Base-by-base conservation (phyloP, 2,329 filamentous ascomycete species). In the Mycosphaerella arachidis region DNA sequence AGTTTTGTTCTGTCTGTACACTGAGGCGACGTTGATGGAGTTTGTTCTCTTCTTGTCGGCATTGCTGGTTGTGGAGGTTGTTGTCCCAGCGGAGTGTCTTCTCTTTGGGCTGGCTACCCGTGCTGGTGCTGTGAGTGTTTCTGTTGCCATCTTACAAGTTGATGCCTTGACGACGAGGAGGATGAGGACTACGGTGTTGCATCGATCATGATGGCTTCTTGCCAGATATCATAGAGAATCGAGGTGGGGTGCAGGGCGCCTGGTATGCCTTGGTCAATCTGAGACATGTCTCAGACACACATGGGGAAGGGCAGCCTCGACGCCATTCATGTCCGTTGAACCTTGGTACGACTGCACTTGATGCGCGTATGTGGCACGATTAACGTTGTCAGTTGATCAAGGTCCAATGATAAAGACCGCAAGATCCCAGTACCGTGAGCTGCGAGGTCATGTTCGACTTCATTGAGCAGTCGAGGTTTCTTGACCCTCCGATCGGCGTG, bases 271-370 rank as follows among this genome's bases (percentile, higher is more conserved):
- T 20, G 50, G 50, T 52, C 30, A 3, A 33, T 35, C 50, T 52
- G 30, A 52, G 16, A 52, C 50, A 35, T 35, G 50, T 52, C 30
- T 52, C 1, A 52, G 50, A 52, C 50, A 52, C 50, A 35, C 50
- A 52, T 52, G 50, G 30, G 12, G 30, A 1, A 52, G 9, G 16
- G n/a, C 30, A 33, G 27, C 24, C 27, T 52, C 50, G 4, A 20
- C 8, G 30, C 30, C 50, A 52, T 52, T 20, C 6, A 6, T 31
- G 50, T 52, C 30, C 50, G 29, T 12, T 18, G 29, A 52, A 35
- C 29, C 50, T 52, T 52, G 50, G 50, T 52, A 52, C 50, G 50
- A 52, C 29, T 52, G 50, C 50, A 33, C 18, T 16, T 43, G 7
- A n/a, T 16, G 7, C 5, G 7, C 40, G 40, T 18, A 8, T 43